Conservation (phyloP, 148 eudicot genomes). For the Camellia japonica region DNA sequence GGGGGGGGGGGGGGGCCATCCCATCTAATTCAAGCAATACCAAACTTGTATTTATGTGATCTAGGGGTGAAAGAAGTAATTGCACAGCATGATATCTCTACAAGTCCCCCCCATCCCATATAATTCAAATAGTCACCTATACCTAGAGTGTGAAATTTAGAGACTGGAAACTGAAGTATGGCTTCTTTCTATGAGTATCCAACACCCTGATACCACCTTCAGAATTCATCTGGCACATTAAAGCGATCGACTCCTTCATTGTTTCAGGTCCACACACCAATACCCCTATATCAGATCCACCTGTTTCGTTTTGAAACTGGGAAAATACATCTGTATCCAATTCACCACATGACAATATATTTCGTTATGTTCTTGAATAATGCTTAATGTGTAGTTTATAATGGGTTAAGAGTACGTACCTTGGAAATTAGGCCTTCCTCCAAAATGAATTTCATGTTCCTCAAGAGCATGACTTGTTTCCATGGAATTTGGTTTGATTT, state of each 20-base stretch:
- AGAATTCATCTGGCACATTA: conserved; percentile 39
- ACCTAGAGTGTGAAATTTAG: conserved; percentile 61
- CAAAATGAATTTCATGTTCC: conserved; percentile 62
- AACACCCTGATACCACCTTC: conserved; percentile 16
- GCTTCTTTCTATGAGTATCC: conserved; percentile 19
- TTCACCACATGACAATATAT: conserved; percentile 2
- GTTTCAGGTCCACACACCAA: conserved; percentile 85
- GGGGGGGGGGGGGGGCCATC: too few species aligned
- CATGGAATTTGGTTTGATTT: conserved; percentile 19
- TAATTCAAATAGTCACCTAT: conserved; percentile 12
- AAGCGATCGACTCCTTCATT: conserved; percentile 69
- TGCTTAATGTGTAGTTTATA: too few species aligned
- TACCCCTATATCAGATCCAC: conserved; percentile 54
- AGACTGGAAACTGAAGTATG: conserved; percentile 48
- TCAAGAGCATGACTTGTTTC: conserved; percentile 29
- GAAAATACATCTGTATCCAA: conserved; percentile 63
- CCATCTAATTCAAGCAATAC: too few species aligned
- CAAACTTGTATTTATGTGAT: too few species aligned
- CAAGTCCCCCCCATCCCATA: background rate
- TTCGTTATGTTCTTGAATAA: background rate
- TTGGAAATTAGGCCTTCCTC: conserved; percentile 56
- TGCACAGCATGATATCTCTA: too few species aligned
- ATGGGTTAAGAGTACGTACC: conserved; percentile 29
- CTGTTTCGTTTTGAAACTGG: conserved; percentile 29
- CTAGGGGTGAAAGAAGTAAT: too few species aligned